Evolutionary conservation across 73 alveolate genomes (phyloP), one percentile per base, ranked within the genome.

Genomic region (Paramecium pentaurelia): DNA sequence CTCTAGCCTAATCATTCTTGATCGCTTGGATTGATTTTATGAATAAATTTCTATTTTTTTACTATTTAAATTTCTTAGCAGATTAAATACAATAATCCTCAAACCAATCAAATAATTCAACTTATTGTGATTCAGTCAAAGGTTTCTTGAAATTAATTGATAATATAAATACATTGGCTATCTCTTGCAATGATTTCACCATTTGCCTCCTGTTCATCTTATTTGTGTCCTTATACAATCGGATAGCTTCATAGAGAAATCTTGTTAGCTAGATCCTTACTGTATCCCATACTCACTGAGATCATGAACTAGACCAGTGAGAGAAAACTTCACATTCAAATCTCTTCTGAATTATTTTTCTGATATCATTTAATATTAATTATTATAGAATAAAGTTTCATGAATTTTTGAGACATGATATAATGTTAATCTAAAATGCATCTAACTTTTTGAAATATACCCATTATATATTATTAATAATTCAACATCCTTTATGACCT

Each of bases 61-160:
- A 27, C 8, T 64, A 25, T n/a, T 28, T 4, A 10, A 20, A 28
- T n/a, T 14, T 64, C 28, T 64, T 64, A 14, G 42, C 16, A 27
- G 12, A 28, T 34, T 64, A 12, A 12, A 64, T 34, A 28, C 84
- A 64, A 64, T 64, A 64, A 11, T 32, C 84, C 47, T 64, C 84
- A 64, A 64, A 64, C 84, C 84, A 64, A 64, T 64, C 84, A 51
- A 64, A 64, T 64, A 64, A 64, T 32, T 64, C 84, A 32, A 34
- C 38, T 3, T 34, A 34, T 34, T 34, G 2, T 34, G 38, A 34
- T 34, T 34, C 38, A 34, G 38, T 34, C 38, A 34, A 34, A 34
- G 5, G 38, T 34, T 34, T 34, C 38, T 34, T 34, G 2, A 34
- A 34, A 34, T 34, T 34, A 1, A 34, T 34, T 34, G 38, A 34